Conservation (phyloP, 2,329 filamentous ascomycete species). For the Ophiognomonia clavigignenti-juglandacearum region DNA sequence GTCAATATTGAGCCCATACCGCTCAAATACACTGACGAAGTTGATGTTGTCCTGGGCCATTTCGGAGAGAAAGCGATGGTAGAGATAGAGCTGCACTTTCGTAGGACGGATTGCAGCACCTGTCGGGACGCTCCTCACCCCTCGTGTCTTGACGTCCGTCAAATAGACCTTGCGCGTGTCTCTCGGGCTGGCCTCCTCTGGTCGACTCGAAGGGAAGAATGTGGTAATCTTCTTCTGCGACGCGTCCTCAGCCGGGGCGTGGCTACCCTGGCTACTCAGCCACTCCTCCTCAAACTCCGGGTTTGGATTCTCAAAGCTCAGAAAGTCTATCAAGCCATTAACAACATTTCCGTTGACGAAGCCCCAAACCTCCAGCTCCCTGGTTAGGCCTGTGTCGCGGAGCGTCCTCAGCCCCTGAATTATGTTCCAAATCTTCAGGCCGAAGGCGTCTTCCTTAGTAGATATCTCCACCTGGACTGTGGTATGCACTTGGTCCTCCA, state of each 20-base stretch:
- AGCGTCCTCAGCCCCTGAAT: slow-evolving; percentile 78
- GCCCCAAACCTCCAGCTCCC: slow-evolving; percentile 83
- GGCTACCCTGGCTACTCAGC: slow-evolving; percentile 31
- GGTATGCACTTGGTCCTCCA: slow-evolving; percentile 82
- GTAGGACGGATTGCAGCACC: slow-evolving; percentile 67
- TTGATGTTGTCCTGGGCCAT: slow-evolving; percentile 69
- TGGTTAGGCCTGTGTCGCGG: slow-evolving; percentile 64
- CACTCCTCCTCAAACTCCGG: slow-evolving; percentile 61
- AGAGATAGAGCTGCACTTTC: slow-evolving; percentile 83
- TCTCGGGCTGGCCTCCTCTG: neutral
- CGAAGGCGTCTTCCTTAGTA: slow-evolving; percentile 78
- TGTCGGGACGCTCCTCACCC: slow-evolving; percentile 57
- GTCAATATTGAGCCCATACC: slow-evolving; percentile 65
- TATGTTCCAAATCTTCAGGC: slow-evolving; percentile 82
- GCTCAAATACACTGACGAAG: slow-evolving; percentile 61
- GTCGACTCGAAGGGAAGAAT: slow-evolving; percentile 29
- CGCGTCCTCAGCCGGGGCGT: slow-evolving; percentile 19
- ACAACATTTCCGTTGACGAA: slow-evolving; percentile 75
- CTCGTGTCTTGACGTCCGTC: slow-evolving; percentile 83
- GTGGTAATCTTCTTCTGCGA: slow-evolving; percentile 34
- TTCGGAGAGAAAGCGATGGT: slow-evolving; percentile 76
- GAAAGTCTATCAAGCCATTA: slow-evolving; percentile 83
- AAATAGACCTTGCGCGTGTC: slow-evolving; percentile 55
- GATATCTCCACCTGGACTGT: slow-evolving; percentile 67
- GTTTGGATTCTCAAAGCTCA: slow-evolving; percentile 75